Percentiles rank a stretch among this genome's conserved stretches.
phyloP scores from a whole-genome alignment of 2,329 filamentous ascomycete genomes.

The Aspergillus ochraceus region DNA sequence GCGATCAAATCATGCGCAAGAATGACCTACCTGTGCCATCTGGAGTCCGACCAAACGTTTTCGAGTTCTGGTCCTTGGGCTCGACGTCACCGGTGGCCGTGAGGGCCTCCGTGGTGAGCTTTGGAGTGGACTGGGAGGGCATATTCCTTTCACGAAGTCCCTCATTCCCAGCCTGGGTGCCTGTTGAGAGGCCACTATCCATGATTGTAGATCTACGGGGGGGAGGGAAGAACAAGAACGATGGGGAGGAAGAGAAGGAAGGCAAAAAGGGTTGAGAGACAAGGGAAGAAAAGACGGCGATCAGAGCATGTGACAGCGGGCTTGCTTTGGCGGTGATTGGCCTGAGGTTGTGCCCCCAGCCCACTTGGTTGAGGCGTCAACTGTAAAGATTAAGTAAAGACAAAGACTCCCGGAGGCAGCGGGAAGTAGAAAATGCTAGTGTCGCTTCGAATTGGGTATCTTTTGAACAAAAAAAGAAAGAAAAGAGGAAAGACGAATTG shows the following conservation, averaged over 20 bases:
- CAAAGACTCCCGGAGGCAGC: too few species aligned
- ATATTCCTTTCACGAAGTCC: constrained; percentile 52
- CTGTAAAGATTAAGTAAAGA: not conserved
- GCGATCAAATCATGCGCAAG: constrained; percentile 6
- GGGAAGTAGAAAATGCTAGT: too few species aligned
- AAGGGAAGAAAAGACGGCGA: constrained; percentile 21
- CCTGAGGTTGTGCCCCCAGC: constrained; percentile 9
- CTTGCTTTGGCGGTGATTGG: constrained; percentile 17
- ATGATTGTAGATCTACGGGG: constrained; percentile 24
- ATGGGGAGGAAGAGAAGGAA: not conserved
- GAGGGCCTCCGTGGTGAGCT: constrained; percentile 49
- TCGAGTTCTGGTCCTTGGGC: constrained; percentile 58
- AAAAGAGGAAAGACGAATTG: not conserved
- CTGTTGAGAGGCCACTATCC: constrained; percentile 41
- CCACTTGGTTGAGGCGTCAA: constrained; percentile 4
- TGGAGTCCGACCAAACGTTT: constrained; percentile 87
- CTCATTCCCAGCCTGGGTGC: constrained; percentile 34
- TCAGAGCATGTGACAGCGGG: constrained; percentile 21
- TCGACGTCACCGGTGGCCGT: constrained; percentile 36
- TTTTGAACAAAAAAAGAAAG: not conserved
- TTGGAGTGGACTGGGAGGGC: constrained; percentile 41
- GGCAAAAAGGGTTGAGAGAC: constrained; percentile 17
- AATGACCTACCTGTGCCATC: constrained; percentile 78
- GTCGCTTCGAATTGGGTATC: not conserved
- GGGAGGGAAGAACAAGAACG: not conserved